Percentiles rank a stretch among this genome's conserved stretches.
Conservation (phyloP, 202 grass and related monocot genomes). For the Dendrocalamus latiflorus region DNA sequence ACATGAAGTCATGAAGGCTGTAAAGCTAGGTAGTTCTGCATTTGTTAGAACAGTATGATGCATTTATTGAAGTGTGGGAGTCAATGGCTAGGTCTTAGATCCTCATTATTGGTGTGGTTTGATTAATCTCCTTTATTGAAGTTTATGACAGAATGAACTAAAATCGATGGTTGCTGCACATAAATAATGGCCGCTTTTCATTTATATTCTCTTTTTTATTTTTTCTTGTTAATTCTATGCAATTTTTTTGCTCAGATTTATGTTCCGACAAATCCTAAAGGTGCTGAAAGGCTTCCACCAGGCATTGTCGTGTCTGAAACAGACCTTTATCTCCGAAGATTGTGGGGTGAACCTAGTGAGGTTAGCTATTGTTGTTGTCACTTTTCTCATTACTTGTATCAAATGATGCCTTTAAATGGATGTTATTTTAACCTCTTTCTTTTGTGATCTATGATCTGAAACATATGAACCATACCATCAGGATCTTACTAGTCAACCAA, state of each 20-base stretch:
- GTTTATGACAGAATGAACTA: background rate
- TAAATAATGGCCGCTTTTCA: background rate
- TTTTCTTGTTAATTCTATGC: background rate
- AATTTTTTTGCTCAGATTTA: constrained; percentile 49
- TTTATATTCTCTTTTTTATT: background rate
- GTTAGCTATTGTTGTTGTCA: constrained; percentile 38
- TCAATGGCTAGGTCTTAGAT: background rate
- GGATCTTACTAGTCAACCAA: constrained; percentile 60
- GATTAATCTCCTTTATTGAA: background rate
- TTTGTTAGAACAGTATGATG: background rate
- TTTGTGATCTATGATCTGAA: constrained; percentile 19
- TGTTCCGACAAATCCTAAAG: constrained; percentile 83
- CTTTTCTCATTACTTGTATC: background rate
- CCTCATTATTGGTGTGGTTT: background rate
- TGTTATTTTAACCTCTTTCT: background rate
- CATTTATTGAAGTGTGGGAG: background rate
- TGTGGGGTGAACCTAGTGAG: constrained; percentile 87
- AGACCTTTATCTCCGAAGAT: constrained; percentile 66
- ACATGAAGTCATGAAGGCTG: background rate
- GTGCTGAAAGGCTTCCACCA: constrained; percentile 76
- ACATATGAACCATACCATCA: constrained; percentile 24
- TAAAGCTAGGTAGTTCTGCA: background rate
- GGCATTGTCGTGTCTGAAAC: constrained; percentile 79
- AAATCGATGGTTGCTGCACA: background rate
- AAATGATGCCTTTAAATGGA: background rate